phyloP scores from a whole-genome alignment of 2,329 filamentous ascomycete species.

The Pseudocercospora fijiensis region DNA sequence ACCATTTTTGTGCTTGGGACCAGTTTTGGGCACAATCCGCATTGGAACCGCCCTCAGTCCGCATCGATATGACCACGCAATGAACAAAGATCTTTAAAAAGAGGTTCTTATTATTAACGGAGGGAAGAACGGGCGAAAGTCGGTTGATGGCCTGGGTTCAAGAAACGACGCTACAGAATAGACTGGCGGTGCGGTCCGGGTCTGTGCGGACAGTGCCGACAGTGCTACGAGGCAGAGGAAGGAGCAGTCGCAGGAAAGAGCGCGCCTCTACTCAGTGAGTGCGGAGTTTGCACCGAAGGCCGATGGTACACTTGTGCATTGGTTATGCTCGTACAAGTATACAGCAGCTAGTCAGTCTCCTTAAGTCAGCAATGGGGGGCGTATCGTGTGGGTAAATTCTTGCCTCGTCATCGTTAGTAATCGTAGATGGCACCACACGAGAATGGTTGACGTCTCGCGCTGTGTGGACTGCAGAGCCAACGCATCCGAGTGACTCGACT shows the following conservation, averaged over 20 bases:
- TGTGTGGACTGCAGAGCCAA: neutral
- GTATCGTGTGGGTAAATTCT: too few relatives aligned
- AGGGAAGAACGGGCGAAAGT: conserved; percentile 16
- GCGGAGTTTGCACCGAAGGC: neutral
- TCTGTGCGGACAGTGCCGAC: neutral
- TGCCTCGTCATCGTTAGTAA: too few relatives aligned
- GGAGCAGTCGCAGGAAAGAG: neutral
- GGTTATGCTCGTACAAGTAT: too few relatives aligned
- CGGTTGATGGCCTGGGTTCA: conserved; percentile 7
- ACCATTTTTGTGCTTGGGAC: conserved; percentile 35
- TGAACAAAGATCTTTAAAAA: conserved; percentile 12
- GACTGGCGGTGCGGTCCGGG: conserved; percentile 17
- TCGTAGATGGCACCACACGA: neutral
- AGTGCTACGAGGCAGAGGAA: too few relatives aligned
- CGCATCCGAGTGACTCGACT: neutral
- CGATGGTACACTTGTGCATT: neutral
- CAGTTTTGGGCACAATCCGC: conserved; percentile 31
- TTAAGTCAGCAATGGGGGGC: too few relatives aligned
- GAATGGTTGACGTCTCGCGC: neutral
- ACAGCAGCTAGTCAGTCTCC: too few relatives aligned
- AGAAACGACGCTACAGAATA: conserved; percentile 16
- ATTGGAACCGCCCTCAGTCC: conserved; percentile 16
- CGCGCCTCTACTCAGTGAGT: neutral
- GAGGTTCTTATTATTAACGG: conserved; percentile 3
- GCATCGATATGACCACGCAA: conserved; percentile 4